Base-by-base conservation (phyloP, 2,329 filamentous ascomycete species). In the Penicillium corylophilum region DNA sequence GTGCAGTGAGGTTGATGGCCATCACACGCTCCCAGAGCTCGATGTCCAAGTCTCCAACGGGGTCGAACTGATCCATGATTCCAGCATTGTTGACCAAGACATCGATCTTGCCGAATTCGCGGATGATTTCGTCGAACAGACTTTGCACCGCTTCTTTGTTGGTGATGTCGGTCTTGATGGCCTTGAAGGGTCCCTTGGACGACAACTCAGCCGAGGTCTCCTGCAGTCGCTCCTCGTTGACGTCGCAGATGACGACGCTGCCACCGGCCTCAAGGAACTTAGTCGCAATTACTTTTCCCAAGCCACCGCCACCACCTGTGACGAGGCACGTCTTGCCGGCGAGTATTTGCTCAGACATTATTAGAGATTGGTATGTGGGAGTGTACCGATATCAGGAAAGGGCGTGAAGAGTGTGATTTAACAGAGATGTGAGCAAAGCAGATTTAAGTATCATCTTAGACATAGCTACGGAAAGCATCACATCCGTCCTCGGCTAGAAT, bases 1-100 rank as follows among this genome's bases (percentile, higher is more conserved):
- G 74, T 0, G 79, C 82, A 5, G 79, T 84, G 31, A 84, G 66
- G 58, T 85, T 85, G 53, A 84, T 69, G 12, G 72, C 74, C 31
- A 86, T 73, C 5, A 84, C 77, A 4, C 70, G 70, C 53, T 84
- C 75, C 81, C 81, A 85, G 1, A 75, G 60, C 1, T 66, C 67
- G 51, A 72, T 71, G 18, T 77, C 71, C 45, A 77, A 64, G 7
- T 73, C 71, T 15, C 77, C 82, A 0, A 78, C 78, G 0, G 80
- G 76, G 39, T 80, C 77, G 57, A 84, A 82, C 24, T 68, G 71
- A 61, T 85, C 82, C 71, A 82, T 79, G 41, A 84, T 73, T 20
- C 78, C 82, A 9, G 81, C 81, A 54, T 81, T 82, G 68, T 83
- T 83, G 61, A 84, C 66, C 5, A 85, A 70, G n/a, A 83, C 71